Percentiles rank a stretch among this genome's conserved stretches.
These are phyloP conservation scores for Yamadazyma taylorii DNA, from an alignment of 1,139 yeast genomes.

Conservation along the genomic window DNA sequence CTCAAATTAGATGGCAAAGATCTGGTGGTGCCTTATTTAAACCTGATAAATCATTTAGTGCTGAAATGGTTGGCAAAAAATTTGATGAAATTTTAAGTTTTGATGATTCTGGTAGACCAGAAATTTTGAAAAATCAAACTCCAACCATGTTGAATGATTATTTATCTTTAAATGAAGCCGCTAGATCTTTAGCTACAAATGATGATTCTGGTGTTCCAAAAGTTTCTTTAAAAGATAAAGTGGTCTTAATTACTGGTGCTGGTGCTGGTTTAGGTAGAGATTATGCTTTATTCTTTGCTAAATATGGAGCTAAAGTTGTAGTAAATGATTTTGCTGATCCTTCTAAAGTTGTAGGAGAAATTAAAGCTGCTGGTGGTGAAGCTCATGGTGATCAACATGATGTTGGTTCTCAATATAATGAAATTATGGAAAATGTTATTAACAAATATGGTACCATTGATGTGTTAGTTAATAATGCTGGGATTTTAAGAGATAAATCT, in stretches of 20 bases:
- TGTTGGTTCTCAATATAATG: conserved; percentile 75
- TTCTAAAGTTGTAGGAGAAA: conserved; percentile 71
- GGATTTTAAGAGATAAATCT: conserved; percentile 88
- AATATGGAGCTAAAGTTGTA: conserved; percentile 92
- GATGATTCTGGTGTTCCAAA: conserved; percentile 52
- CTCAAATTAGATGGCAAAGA: conserved; percentile 95
- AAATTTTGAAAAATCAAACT: conserved; percentile 56
- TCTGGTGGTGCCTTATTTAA: conserved; percentile 83
- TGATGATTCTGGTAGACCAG: conserved; percentile 52
- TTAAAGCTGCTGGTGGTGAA: conserved; percentile 70
- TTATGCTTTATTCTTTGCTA: conserved; percentile 82
- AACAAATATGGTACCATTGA: conserved; percentile 82
- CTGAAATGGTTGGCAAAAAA: conserved; percentile 77
- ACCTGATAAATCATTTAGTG: conserved; percentile 75
- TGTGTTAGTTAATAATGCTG: conserved; percentile 88
- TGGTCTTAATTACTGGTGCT: conserved; percentile 92
- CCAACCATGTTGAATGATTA: conserved; percentile 68
- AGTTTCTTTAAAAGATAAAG: conserved; percentile 72
- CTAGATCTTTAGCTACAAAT: conserved; percentile 54
- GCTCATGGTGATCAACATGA: conserved; percentile 86
- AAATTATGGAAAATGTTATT: conserved; percentile 77
- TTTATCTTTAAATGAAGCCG: conserved; percentile 51
- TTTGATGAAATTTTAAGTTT: conserved; percentile 68
- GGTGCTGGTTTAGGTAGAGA: conserved; percentile 95
- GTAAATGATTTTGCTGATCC: conserved; percentile 90